Conservation (phyloP, 495 filamentous ascomycete species). For the Pseudomonodictys pantanalensis region DNA sequence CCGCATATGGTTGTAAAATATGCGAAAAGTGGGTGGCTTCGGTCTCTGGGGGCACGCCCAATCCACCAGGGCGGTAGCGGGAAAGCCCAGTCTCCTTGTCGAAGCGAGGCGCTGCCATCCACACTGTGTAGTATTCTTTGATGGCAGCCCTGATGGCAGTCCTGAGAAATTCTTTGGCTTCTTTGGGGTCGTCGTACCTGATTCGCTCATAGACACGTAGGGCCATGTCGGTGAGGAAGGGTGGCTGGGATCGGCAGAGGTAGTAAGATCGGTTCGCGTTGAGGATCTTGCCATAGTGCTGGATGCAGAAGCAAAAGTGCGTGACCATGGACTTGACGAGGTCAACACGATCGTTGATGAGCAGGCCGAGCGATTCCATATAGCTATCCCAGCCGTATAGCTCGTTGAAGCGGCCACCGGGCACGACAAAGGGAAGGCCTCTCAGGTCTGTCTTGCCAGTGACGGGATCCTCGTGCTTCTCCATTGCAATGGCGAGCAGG, state of each 20-base stretch:
- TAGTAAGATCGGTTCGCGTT: slow-evolving; percentile 98
- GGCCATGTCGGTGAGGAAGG: slow-evolving; percentile 97
- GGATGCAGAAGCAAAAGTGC: slow-evolving; percentile 96
- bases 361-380: slow-evolving; percentile 86
- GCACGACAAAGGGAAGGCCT: slow-evolving; percentile 94
- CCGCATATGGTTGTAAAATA: slow-evolving; percentile 77
- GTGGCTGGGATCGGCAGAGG: slow-evolving; percentile 86
- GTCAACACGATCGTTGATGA: slow-evolving; percentile 76
- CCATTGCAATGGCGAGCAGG: slow-evolving; percentile 85
- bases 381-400: slow-evolving; percentile 97
- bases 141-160: slow-evolving; percentile 83
- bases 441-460: slow-evolving; percentile 63
- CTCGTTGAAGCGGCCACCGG: slow-evolving; percentile 95
- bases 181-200: slow-evolving; percentile 72
- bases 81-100: slow-evolving; percentile 82
- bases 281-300: slow-evolving; percentile 96
- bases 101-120: slow-evolving; percentile 75
- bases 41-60: slow-evolving; percentile 90
- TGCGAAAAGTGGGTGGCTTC: slow-evolving; percentile 86
- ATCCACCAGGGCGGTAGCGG: slow-evolving; percentile 83
- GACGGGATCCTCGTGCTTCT: slow-evolving; percentile 58
- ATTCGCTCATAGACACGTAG: slow-evolving; percentile 85
- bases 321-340: slow-evolving; percentile 88
- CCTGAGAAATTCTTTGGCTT: slow-evolving; percentile 71
- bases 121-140: slow-evolving; percentile 93